A percentile compares a stretch with the other conserved stretches of the same genome.
These are phyloP conservation scores for Magnaporthiopsis poae DNA, from an alignment of 2,329 filamentous ascomycete genomes.

Conservation along the genomic window DNA sequence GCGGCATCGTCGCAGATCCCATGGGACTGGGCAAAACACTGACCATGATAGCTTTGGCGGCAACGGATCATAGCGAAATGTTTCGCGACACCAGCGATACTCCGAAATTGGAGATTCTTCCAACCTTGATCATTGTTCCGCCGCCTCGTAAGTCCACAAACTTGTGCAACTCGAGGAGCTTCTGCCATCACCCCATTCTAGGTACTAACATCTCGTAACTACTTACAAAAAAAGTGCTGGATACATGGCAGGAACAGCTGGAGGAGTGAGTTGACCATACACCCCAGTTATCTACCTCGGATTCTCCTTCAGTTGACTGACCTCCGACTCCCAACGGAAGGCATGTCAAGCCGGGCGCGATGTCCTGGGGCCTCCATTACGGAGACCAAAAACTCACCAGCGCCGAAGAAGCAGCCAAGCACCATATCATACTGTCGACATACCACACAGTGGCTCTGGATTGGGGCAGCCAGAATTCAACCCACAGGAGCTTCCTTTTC, in stretches of 20 bases:
- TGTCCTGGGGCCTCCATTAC: slow-evolving; percentile 23
- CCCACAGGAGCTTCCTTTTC: slow-evolving; percentile 20
- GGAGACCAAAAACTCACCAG: slow-evolving; percentile 17
- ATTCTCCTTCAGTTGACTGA: background rate
- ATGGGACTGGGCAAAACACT: slow-evolving; percentile 40
- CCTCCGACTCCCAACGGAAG: slow-evolving; percentile 10
- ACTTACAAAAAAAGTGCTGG: slow-evolving; percentile 21
- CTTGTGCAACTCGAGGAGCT: background rate
- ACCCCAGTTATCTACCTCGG: slow-evolving; percentile 20
- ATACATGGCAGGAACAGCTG: slow-evolving; percentile 25
- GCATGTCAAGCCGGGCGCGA: slow-evolving; percentile 17
- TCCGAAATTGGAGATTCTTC: background rate
- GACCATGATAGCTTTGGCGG: slow-evolving; percentile 32
- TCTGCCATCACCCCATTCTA: background rate
- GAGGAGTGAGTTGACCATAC: too few relatives aligned
- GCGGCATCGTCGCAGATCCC: slow-evolving; percentile 35
- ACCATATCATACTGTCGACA: slow-evolving; percentile 28
- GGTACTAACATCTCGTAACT: background rate
- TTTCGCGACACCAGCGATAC: background rate
- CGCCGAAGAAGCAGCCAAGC: slow-evolving; percentile 10
- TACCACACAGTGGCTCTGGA: slow-evolving; percentile 31
- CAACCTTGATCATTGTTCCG: slow-evolving; percentile 29
- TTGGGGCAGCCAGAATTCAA: slow-evolving; percentile 16
- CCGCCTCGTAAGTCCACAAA: slow-evolving; percentile 21
- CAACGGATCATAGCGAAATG: slow-evolving; percentile 17